Conservation (phyloP, 2,329 filamentous ascomycete species). For the Alternaria triticina region DNA sequence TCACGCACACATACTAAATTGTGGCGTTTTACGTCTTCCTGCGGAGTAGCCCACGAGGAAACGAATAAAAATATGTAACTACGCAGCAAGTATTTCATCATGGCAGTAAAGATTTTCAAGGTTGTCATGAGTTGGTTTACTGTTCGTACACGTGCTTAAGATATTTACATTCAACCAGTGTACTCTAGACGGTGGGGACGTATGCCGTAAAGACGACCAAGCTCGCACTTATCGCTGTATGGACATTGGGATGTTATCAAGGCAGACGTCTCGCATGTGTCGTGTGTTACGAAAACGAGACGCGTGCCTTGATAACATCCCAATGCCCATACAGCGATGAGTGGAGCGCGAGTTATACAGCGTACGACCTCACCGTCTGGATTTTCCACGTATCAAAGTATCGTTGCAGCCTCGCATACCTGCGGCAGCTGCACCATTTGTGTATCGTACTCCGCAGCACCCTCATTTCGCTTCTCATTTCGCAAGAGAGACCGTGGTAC, state of each 20-base stretch:
- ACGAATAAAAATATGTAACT: neutral
- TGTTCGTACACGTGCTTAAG: neutral
- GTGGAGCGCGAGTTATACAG: neutral
- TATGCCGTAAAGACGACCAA: neutral
- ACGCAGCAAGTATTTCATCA: neutral
- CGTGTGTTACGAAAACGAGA: too few relatives aligned
- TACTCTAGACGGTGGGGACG: neutral
- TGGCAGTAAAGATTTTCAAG: neutral
- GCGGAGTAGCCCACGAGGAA: neutral
- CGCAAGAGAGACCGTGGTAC: neutral
- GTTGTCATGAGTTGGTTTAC: neutral
- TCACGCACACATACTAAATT: neutral
- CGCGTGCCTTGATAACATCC: neutral
- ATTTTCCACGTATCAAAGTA: neutral
- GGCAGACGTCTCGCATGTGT: neutral
- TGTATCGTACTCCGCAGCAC: neutral
- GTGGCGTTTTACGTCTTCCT: neutral
- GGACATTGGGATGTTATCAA: neutral
- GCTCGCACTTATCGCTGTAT: neutral
- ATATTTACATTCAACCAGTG: neutral
- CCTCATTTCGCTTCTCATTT: neutral
- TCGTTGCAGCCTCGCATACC: neutral
- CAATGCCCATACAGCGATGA: neutral
- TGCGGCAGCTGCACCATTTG: neutral
- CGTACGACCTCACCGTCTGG: neutral